Conservation (phyloP, 306 rosid species). For the Prunus kanzakura region DNA sequence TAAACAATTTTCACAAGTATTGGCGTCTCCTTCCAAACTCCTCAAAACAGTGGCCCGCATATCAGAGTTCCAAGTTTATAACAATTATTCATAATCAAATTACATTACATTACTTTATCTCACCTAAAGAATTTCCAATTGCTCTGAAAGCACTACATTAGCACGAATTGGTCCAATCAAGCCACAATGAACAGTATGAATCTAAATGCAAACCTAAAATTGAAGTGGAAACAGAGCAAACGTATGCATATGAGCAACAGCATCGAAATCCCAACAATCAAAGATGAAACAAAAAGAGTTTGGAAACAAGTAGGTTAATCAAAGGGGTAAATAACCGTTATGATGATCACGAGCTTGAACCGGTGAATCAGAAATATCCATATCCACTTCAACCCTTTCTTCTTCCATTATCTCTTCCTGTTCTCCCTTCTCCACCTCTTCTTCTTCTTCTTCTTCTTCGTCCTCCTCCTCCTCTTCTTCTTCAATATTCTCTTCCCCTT, state of each 20-base stretch:
- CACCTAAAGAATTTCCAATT: not conserved
- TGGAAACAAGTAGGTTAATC: not conserved
- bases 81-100: not conserved
- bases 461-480: slow-evolving; percentile 20
- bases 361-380: slow-evolving; percentile 29
- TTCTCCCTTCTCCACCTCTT: not conserved
- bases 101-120: not conserved
- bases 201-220: not conserved
- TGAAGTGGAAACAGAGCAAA: not conserved
- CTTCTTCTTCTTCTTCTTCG: not conserved
- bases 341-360: slow-evolving; percentile 6
- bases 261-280: not conserved
- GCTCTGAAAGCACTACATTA: not conserved
- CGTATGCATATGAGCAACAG: not conserved
- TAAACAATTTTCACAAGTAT: not conserved
- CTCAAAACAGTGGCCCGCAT: not conserved
- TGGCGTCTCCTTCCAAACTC: not conserved
- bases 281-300: not conserved
- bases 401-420: not conserved
- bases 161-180: not conserved
- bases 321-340: slow-evolving; percentile 25
- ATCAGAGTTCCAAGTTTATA: not conserved
- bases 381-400: slow-evolving; percentile 7
- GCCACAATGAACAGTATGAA: not conserved
- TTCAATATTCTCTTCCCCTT: not conserved